Evolutionary conservation across 352 stramenopile genomes (phyloP), one percentile per base, ranked within the genome.

Genomic region (Globisporangium nagaii): DNA sequence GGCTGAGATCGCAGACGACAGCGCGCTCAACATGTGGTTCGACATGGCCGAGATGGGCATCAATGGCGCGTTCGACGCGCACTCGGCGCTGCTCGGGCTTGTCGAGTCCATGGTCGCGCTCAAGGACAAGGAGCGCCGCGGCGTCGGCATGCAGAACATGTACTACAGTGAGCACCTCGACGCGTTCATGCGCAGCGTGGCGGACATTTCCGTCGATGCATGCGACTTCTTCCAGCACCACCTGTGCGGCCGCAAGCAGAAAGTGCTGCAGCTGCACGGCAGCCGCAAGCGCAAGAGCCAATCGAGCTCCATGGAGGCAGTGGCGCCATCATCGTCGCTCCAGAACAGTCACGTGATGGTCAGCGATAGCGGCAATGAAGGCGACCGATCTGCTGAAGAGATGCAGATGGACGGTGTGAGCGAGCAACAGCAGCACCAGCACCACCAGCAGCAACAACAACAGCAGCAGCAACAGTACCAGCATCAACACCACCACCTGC

Each of bases 91-190:
- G 12, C 44, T 93, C 5, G 83, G 79, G 0, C 44, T 93, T 15
- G 53, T 85, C 2, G 79, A 93, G 53, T 75, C 67, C 8, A 88
- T 93, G 72, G 69, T 85, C 22, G 68, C 65, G n/a, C 60, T 86
- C 11, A 90, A 88, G 43, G 74, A 90, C 46, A 93, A 93, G 57
- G 72, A 90, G 45, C 64, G 73, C 3, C 82, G 82, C 24, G 79
- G 82, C 8, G 79, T 93, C 7, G 82, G 82, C 0, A 58, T 88
- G 51, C 83, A 93, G 61, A 93, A 93, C 58, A 93, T 93, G 83
- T 68, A 48, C 19, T 90, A 88, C 58, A 88, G 66, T 34, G 60
- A 76, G 28, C 66, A 72, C 22, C 61, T 93, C 13, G 78, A 93
- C 56, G 52, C 63, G 4, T 93, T 91, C 51, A 84, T 90, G 75